These are phyloP conservation scores for Acanthamoeba divionensis DNA, from an alignment of 208 protist species.

Conservation along the genomic window DNA sequence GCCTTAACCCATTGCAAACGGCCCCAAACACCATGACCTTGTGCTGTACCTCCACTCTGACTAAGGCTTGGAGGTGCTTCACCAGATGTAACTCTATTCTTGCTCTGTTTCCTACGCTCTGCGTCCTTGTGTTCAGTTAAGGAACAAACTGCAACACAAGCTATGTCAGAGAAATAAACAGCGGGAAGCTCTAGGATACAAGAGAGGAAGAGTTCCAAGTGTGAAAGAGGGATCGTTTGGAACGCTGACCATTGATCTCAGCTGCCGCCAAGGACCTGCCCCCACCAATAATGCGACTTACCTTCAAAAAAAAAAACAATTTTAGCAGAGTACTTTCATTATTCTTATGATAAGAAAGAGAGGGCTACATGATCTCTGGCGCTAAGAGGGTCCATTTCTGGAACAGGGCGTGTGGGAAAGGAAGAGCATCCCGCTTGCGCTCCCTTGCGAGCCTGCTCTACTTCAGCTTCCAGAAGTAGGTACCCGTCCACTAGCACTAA, in stretches of 20 bases:
- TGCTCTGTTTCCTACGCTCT: not conserved
- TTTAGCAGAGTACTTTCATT: not conserved
- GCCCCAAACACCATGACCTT: not conserved
- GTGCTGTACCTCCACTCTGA: not conserved
- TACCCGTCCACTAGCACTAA: conserved; percentile 33
- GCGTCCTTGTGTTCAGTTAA: not conserved
- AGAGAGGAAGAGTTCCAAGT: no score
- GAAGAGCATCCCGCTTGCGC: not conserved
- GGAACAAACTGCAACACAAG: not conserved
- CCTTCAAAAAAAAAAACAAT: not conserved
- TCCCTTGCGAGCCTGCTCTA: conserved; percentile 3
- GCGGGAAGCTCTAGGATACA: not conserved
- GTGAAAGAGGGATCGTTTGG: no score
- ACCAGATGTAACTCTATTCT: not conserved
- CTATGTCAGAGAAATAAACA: not conserved
- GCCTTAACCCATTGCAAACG: conserved; percentile 10
- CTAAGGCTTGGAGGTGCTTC: not conserved
- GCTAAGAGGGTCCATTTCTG: no score
- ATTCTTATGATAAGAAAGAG: not conserved
- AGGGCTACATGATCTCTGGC: no score
- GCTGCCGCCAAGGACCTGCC: not conserved
- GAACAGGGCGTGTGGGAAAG: not conserved
- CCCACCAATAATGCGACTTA: not conserved
- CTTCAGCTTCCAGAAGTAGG: not conserved
- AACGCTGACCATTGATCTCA: no score